phyloP scores from a whole-genome alignment of 176 grass and related monocot genomes.

The Oryza punctata region DNA sequence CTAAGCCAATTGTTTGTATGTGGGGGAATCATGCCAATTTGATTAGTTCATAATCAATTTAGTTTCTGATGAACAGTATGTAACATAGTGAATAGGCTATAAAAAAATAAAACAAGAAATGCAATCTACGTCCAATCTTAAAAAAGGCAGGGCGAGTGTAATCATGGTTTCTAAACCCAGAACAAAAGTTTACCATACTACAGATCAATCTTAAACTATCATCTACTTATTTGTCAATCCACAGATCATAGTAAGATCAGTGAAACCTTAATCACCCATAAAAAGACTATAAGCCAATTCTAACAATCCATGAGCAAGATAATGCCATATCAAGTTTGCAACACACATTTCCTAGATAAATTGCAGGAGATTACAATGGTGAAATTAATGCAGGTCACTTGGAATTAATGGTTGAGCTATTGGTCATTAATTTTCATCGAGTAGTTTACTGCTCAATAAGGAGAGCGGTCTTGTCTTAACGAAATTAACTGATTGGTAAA shows the following conservation, averaged over 20 bases:
- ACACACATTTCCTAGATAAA: neutral
- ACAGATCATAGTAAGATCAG: neutral
- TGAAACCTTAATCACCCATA: neutral
- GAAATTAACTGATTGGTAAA: neutral
- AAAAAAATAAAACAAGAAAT: neutral
- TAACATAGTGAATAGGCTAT: neutral
- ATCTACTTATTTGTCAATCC: neutral
- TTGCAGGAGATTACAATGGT: neutral
- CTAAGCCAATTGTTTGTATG: neutral
- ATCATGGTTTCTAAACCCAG: conserved; percentile 26
- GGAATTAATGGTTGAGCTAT: conserved; percentile 10
- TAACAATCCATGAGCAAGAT: neutral
- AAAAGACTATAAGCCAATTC: too few species aligned
- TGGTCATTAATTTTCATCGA: neutral
- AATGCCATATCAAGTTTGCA: neutral
- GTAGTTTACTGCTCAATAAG: conserved; percentile 19
- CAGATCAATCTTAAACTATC: neutral
- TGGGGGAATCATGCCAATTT: neutral
- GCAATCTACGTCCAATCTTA: conserved; percentile 2
- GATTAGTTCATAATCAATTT: neutral
- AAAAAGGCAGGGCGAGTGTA: neutral
- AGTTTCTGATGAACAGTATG: neutral
- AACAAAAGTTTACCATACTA: neutral
- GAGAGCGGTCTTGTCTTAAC: neutral
- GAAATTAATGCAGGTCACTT: neutral